A percentile compares a stretch with the other conserved stretches of the same genome.
phyloP scores from a whole-genome alignment of 164 flowering plant species.

The Warburgia ugandensis region DNA sequence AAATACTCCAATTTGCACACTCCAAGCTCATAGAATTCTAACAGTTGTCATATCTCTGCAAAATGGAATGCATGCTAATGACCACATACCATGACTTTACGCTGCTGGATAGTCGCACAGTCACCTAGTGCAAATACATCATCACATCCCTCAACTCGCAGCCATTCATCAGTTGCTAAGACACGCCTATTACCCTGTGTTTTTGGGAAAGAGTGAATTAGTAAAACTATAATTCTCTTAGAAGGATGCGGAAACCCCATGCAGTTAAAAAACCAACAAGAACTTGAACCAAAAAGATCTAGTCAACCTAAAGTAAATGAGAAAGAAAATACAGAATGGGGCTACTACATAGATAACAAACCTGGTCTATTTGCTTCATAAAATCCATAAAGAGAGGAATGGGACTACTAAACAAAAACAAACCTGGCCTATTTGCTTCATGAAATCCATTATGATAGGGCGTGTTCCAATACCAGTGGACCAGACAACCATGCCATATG shows the following conservation, averaged over 20 bases:
- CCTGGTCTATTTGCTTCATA: constrained; percentile 91
- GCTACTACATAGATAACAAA: constrained; percentile 12
- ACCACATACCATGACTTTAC: constrained; percentile 76
- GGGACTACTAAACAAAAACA: constrained; percentile 1
- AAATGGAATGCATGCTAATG: not conserved
- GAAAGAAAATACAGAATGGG: no score
- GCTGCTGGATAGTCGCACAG: constrained; percentile 85
- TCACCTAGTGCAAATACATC: constrained; percentile 84
- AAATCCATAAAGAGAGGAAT: constrained; percentile 39
- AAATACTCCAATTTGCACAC: no score
- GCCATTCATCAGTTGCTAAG: constrained; percentile 95
- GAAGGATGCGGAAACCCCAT: not conserved
- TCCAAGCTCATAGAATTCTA: no score
- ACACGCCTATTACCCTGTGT: constrained; percentile 67
- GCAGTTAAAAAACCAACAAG: no score
- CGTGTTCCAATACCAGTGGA: constrained; percentile 96
- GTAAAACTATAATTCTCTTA: not conserved
- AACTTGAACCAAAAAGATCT: no score
- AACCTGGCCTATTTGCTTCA: constrained; percentile 91
- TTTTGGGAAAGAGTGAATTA: not conserved
- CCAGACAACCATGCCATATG: constrained; percentile 98
- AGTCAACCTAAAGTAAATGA: no score
- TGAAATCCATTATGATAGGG: constrained; percentile 70
- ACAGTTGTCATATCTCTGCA: no score
- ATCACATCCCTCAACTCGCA: constrained; percentile 69